Percentiles rank a stretch among this genome's conserved stretches.
These are phyloP conservation scores for Metarhizium guizhouense DNA, from an alignment of 2,329 filamentous ascomycete genomes.

Conservation along the genomic window DNA sequence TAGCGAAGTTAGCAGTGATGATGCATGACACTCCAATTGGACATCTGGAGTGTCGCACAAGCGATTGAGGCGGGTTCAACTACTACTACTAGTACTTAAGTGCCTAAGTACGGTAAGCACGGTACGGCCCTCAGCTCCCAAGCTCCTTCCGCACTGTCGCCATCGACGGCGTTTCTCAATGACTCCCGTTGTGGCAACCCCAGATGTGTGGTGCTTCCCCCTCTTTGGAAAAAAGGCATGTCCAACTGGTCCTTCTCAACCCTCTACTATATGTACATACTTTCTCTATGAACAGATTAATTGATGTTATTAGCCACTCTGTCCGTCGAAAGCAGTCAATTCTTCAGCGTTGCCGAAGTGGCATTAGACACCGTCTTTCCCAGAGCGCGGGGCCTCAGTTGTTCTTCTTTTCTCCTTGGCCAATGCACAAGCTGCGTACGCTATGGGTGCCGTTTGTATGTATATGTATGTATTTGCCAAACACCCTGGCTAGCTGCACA, in stretches of 20 bases:
- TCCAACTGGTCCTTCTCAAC: no score
- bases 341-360: not conserved
- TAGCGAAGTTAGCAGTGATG: no score
- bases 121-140: not conserved
- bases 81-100: no score
- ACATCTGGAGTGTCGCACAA: no score
- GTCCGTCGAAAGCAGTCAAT: not conserved
- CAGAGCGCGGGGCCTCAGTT: not conserved
- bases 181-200: not conserved
- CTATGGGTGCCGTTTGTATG: not conserved
- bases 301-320: no score
- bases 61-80: not conserved
- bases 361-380: not conserved
- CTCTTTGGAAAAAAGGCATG: no score
- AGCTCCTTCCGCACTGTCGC: not conserved
- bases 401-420: not conserved
- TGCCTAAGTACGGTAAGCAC: not conserved
- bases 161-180: not conserved
- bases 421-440: not conserved
- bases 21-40: no score
- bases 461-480: not conserved
- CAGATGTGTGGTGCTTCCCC: no score
- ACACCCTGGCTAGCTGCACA: not conserved
- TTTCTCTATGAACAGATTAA: no score
- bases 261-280: no score